Conservation (phyloP, 108 stramenopile species). For the Cyclotella atomus region DNA sequence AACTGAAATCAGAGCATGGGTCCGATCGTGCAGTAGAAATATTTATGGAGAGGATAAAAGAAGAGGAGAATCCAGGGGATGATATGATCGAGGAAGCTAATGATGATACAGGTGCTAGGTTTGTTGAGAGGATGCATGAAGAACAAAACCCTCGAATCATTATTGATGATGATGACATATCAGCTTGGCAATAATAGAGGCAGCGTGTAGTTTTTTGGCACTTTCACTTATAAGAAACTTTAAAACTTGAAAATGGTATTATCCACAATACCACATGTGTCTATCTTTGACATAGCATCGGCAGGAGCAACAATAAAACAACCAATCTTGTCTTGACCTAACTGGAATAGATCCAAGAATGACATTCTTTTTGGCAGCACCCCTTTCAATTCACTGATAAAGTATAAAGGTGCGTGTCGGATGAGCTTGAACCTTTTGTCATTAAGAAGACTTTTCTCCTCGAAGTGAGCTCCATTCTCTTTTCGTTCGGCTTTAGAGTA, state of each 20-base stretch:
- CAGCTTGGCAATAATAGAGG: slow-evolving; percentile 2
- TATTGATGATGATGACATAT: background rate
- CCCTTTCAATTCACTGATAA: slow-evolving; percentile 16
- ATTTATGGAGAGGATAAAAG: slow-evolving; percentile 32
- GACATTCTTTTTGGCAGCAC: slow-evolving; percentile 48
- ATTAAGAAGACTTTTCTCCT: background rate
- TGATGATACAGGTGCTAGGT: background rate
- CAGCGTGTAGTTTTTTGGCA: background rate
- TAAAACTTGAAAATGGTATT: slow-evolving; percentile 35
- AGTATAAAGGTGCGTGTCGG: slow-evolving; percentile 40
- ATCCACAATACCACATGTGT: slow-evolving; percentile 44
- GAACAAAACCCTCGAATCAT: slow-evolving; percentile 8
- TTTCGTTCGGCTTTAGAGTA: background rate
- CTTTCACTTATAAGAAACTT: slow-evolving; percentile 21
- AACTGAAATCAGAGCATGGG: slow-evolving; percentile 28
- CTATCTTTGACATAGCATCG: slow-evolving; percentile 29
- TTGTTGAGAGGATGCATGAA: slow-evolving; percentile 26
- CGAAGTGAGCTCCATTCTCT: background rate
- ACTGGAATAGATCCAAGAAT: slow-evolving; percentile 31
- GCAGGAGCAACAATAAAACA: slow-evolving; percentile 44
- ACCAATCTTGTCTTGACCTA: slow-evolving; percentile 33
- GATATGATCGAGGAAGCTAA: background rate
- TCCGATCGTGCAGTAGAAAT: slow-evolving; percentile 24
- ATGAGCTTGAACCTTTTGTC: slow-evolving; percentile 17
- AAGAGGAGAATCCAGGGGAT: slow-evolving; percentile 12